Evolutionary conservation across 805 yeast genomes (phyloP).

Genomic region (Candida tammaniensis): DNA sequence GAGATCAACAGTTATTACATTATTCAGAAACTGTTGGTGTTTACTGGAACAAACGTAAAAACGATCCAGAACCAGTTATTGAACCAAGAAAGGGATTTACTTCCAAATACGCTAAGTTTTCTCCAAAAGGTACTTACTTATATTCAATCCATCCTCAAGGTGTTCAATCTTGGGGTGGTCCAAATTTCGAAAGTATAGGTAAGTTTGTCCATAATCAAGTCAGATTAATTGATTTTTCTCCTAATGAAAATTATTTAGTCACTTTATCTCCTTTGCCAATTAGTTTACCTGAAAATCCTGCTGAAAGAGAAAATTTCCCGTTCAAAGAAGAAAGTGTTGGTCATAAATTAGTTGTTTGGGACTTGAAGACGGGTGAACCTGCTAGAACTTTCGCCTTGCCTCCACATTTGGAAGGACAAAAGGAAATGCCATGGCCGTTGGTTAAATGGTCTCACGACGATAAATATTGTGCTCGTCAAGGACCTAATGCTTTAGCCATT

Average conservation of each 20-base stretch:
- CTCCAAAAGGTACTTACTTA: constrained; percentile 89
- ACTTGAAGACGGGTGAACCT: constrained; percentile 75
- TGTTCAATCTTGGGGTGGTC: constrained; percentile 95
- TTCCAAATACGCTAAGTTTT: constrained; percentile 80
- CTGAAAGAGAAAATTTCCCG: constrained; percentile 69
- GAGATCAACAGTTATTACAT: constrained; percentile 88
- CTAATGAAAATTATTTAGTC: constrained; percentile 84
- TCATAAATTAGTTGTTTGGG: constrained; percentile 93
- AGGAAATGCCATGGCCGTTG: constrained; percentile 90
- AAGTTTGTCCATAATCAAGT: constrained; percentile 89
- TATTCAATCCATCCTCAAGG: constrained; percentile 92
- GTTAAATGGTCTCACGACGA: constrained; percentile 95
- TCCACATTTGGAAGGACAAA: constrained; percentile 61
- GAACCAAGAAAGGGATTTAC: constrained; percentile 86
- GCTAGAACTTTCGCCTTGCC: constrained; percentile 89
- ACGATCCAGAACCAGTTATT: constrained; percentile 70
- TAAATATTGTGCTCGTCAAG: constrained; percentile 90
- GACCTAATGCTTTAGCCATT: constrained; percentile 87
- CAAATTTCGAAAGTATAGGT: constrained; percentile 64
- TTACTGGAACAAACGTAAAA: constrained; percentile 77
- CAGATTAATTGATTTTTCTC: constrained; percentile 86
- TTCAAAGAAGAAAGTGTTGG: constrained; percentile 88
- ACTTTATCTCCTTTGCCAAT: constrained; percentile 89
- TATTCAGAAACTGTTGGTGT: constrained; percentile 77
- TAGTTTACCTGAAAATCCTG: constrained; percentile 56